Evolutionary conservation across 805 yeast species (phyloP).

Genomic region (Metschnikowia drakensbergensis): DNA sequence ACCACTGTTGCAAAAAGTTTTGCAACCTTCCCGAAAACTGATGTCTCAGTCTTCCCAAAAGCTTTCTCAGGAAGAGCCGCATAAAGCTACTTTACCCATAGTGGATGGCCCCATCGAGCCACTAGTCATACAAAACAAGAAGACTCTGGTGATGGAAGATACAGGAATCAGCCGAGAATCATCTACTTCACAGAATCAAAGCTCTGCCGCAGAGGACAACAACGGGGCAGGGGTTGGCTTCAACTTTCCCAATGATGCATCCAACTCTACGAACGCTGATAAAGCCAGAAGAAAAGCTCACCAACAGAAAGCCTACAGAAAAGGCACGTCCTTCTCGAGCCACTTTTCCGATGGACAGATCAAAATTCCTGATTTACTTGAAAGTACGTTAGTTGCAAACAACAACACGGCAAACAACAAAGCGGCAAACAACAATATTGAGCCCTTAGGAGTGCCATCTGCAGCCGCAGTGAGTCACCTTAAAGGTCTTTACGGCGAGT

Average conservation of each 20-base stretch:
- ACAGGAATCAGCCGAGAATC: not conserved
- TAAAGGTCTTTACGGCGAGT: constrained; percentile 19
- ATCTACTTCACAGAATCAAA: not conserved
- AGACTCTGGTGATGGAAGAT: not conserved
- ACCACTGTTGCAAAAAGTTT: not conserved
- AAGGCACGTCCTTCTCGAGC: constrained; percentile 11
- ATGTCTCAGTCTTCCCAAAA: not conserved
- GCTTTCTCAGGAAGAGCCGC: not conserved
- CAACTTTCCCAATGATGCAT: constrained; percentile 34
- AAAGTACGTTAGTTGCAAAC: constrained; percentile 2
- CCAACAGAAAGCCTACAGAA: constrained; percentile 11
- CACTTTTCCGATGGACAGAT: constrained; percentile 32
- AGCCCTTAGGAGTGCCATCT: constrained; percentile 37
- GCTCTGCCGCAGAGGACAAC: constrained; percentile 21
- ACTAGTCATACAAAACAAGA: not conserved
- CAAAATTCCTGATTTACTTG: constrained; percentile 39
- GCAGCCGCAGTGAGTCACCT: constrained; percentile 30
- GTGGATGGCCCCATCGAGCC: not conserved
- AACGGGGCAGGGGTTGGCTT: constrained; percentile 35
- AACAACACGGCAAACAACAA: not conserved
- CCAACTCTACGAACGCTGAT: constrained; percentile 32
- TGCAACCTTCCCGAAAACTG: not conserved
- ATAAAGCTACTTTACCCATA: not conserved
- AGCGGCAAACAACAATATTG: constrained; percentile 13
- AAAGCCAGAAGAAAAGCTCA: constrained; percentile 8